Base-by-base conservation (phyloP, 768 basidiomycete species). In the Leccinum arenicola region DNA sequence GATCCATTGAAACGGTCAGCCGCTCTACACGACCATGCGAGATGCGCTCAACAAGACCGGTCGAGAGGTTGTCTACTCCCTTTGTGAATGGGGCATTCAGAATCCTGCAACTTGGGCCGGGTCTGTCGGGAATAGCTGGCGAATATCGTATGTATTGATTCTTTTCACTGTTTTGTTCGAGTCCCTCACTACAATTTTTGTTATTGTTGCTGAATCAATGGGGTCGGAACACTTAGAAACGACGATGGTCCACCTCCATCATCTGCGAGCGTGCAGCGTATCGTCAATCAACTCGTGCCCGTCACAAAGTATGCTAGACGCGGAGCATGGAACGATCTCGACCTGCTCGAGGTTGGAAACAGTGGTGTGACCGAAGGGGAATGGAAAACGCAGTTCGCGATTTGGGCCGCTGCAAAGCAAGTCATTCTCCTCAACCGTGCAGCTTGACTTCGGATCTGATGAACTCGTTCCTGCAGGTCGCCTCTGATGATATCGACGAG, bases 311-410 rank as follows among this genome's bases (percentile, higher is more conserved):
- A 80, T 60, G 78, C 82, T 23, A 74, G 75, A 36, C 78, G 73
- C 1, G 82, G 79, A 19, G 74, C 69, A 33, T 80, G 75, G 75
- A 80, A 80, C 61, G 82, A 84, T 65, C 71, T 84, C 21, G 82
- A 84, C 64, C 68, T 83, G 72, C 73, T 84, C 35, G 81, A 82
- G 64, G 81, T 83, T 19, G 81, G 82, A 6, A 82, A 83, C 58
- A 50, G 65, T 4, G 79, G 78, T 4, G 56, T 83, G 35, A 79
- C 79, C 0, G 59, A 35, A 43, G 33, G 17, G 3, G 63, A 62
- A 29, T 62, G 57, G 61, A 25, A 17, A 10, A 61, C 45, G 57
- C 57, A 64, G 17, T 64, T 64, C 11, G 57, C 49, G 8, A 59
- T 62, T 40, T 64, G 63, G 63, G 63, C 61, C 25, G 52, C 55